phyloP scores from a whole-genome alignment of 345 rosid genomes.

The Salix udensis region DNA sequence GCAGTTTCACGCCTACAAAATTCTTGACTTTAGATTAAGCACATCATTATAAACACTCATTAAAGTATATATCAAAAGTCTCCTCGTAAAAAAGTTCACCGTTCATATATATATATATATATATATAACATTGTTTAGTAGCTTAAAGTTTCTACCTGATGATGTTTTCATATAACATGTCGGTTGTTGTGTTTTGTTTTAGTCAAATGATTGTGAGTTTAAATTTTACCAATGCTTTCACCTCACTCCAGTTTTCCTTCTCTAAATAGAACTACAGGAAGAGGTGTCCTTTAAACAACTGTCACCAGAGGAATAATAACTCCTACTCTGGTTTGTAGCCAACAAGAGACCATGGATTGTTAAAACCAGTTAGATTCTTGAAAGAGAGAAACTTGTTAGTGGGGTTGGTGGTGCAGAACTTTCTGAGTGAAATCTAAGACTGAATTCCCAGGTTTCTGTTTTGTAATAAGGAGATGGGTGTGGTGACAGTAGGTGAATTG shows the following conservation, averaged over 20 bases:
- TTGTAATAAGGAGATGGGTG: conserved; percentile 53
- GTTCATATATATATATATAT: too few species aligned
- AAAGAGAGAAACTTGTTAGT: conserved; percentile 14
- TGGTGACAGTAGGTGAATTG: conserved; percentile 65
- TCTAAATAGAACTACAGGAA: neutral
- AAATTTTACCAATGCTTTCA: conserved; percentile 23
- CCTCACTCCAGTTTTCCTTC: conserved; percentile 27
- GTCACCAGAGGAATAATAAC: conserved; percentile 15
- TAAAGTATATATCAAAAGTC: conserved; percentile 28
- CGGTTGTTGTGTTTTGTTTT: neutral
- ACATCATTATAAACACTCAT: conserved; percentile 41
- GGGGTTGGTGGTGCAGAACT: conserved; percentile 12
- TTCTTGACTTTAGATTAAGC: conserved; percentile 44
- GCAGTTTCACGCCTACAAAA: conserved; percentile 25
- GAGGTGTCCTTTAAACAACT: conserved; percentile 10
- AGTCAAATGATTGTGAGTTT: neutral
- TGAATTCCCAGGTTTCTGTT: conserved; percentile 4
- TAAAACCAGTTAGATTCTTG: conserved; percentile 24
- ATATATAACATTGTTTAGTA: too few species aligned
- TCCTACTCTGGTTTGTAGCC: neutral
- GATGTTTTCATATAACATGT: too few species aligned
- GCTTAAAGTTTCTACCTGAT: too few species aligned
- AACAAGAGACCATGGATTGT: conserved; percentile 11
- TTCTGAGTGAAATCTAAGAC: conserved; percentile 9
- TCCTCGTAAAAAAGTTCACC: neutral